Evolutionary conservation across 768 basidiomycete genomes (phyloP).

Genomic region (Hericium coralloides): DNA sequence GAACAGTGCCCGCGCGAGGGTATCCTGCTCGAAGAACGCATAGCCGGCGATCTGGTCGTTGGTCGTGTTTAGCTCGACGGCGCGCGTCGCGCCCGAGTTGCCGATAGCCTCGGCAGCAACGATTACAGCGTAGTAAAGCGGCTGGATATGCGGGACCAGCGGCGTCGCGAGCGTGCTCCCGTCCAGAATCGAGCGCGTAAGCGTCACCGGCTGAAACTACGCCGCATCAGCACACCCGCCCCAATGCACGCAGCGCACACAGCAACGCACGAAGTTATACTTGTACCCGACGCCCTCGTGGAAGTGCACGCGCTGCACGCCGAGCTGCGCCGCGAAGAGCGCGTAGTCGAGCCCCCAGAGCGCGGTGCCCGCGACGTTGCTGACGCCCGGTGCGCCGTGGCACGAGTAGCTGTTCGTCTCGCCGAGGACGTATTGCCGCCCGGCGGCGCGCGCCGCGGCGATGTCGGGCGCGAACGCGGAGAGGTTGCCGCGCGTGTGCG

Average conservation of each 20-base stretch:
- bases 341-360: constrained; percentile 63
- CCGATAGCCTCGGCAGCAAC: constrained; percentile 53
- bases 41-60: constrained; percentile 47
- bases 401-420: constrained; percentile 29
- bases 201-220: constrained; percentile 54
- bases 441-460: constrained; percentile 33
- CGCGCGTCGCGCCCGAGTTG: constrained; percentile 27
- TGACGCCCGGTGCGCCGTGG: constrained; percentile 42
- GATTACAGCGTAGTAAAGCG: constrained; percentile 57
- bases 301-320: constrained; percentile 48
- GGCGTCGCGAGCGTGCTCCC: constrained; percentile 41
- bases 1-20: constrained; percentile 41
- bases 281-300: constrained; percentile 66
- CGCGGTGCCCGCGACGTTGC: constrained; percentile 62
- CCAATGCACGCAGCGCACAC: too few species aligned
- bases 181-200: constrained; percentile 50
- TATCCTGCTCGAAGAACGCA: constrained; percentile 43
- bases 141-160: constrained; percentile 50
- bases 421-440: constrained; percentile 48
- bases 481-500: constrained; percentile 43
- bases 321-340: constrained; percentile 47
- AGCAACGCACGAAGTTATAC: constrained; percentile 43
- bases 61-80: constrained; percentile 41
- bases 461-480: constrained; percentile 45
- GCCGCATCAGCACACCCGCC: background rate